Evolutionary conservation across 2,329 filamentous ascomycete genomes (phyloP), one percentile per base, ranked within the genome.

Genomic region (Neodidymelliopsis sp.): DNA sequence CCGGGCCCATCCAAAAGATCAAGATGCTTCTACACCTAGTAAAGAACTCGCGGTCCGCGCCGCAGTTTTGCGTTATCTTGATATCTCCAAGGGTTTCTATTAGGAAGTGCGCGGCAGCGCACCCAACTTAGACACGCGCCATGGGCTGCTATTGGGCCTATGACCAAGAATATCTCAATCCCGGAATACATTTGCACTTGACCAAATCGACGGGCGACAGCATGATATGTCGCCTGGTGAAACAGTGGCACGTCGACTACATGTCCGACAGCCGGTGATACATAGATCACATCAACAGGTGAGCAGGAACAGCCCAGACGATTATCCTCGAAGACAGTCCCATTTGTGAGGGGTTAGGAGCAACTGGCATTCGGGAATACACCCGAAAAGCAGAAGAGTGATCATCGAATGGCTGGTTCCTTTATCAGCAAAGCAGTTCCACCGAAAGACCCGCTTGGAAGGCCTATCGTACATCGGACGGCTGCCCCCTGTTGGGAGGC

Each of bases 401-500:
- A n/a, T n/a, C n/a, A n/a, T n/a, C n/a, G n/a, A n/a, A n/a, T n/a
- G n/a, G n/a, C n/a, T n/a, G n/a, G n/a, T n/a, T n/a, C n/a, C n/a
- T n/a, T n/a, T n/a, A 2, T 5, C 11, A 9, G 6, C 22, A 24
- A 28, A 9, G 16, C 8, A 7, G 11, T 16, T 7, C 4, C 6
- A 11, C n/a, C 22, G 6, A 18, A 3, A 24, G 8, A 12, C 6
- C 30, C 5, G 35, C 5, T 27, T n/a, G 10, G 27, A 11, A 20
- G 12, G 9, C 11, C 23, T n/a, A 16, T 34, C 39, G 46, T 38
- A 39, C 23, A 34, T 39, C 18, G 22, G 18, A 23, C n/a, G 24
- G 15, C 22, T 25, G 28, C 16, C 15, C 12, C 27, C 28, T 22
- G 18, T 33, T 35, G 44, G 45, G 47, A 35, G 19, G 33, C 47